Conservation (phyloP, 371 early-diverging fungal genomes). For the Mortierella sp. region DNA sequence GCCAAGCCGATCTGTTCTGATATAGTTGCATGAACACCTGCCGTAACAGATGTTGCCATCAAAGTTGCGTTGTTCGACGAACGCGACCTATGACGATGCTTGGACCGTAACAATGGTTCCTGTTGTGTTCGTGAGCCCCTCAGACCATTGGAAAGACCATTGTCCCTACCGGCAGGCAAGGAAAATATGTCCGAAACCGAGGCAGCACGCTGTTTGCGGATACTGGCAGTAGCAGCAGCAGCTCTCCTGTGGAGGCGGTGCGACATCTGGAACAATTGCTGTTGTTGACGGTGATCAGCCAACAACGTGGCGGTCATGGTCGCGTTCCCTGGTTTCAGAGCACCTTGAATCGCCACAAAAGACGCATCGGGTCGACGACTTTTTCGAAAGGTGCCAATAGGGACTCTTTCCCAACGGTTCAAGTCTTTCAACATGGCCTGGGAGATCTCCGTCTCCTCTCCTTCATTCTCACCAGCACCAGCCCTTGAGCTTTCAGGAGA, state of each 20-base stretch:
- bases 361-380: constrained; percentile 48
- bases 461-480: constrained; percentile 18
- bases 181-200: constrained; percentile 14
- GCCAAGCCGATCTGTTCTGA: background rate
- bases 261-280: constrained; percentile 21
- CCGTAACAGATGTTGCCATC: background rate
- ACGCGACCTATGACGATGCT: background rate
- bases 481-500: constrained; percentile 54
- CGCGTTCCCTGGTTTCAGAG: constrained; percentile 43
- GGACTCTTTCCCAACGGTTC: constrained; percentile 70
- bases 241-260: constrained; percentile 13
- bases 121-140: background rate
- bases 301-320: constrained; percentile 43
- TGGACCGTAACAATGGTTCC: background rate
- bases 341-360: constrained; percentile 39
- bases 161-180: background rate
- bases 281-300: constrained; percentile 34
- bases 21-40: background rate
- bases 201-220: constrained; percentile 17
- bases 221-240: too few species aligned
- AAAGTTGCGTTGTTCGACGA: background rate
- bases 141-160: background rate
- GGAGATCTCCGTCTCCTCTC: constrained; percentile 50
- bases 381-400: constrained; percentile 68
- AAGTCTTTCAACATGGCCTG: constrained; percentile 61